Conservation (phyloP, 2,329 filamentous ascomycete species). For the Alternaria panax region DNA sequence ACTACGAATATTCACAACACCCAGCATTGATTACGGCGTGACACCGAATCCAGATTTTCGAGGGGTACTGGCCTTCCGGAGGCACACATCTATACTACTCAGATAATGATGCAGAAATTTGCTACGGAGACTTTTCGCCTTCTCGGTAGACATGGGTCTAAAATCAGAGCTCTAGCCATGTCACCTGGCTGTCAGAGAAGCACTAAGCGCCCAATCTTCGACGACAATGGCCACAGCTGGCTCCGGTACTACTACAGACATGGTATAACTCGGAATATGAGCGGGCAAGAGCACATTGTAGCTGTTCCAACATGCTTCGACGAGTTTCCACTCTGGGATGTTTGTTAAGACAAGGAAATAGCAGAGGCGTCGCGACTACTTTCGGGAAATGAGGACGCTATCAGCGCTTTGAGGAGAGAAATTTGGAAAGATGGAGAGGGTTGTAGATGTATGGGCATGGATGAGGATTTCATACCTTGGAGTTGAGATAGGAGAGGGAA, state of each 20-base stretch:
- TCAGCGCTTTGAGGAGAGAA: too few relatives aligned
- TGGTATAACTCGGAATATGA: background rate
- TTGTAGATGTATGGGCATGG: too few relatives aligned
- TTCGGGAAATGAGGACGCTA: too few relatives aligned
- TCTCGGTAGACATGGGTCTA: background rate
- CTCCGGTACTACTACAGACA: background rate
- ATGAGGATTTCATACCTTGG: too few relatives aligned
- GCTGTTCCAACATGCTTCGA: background rate
- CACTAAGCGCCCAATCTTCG: background rate
- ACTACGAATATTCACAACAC: background rate
- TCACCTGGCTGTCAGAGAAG: too few relatives aligned
- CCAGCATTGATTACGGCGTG: background rate
- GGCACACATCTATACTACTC: background rate
- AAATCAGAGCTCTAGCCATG: background rate
- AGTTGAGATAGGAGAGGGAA: too few relatives aligned
- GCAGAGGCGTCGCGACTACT: too few relatives aligned
- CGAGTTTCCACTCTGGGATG: too few relatives aligned
- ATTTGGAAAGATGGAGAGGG: too few relatives aligned
- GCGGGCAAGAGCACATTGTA: background rate
- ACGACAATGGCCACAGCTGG: background rate
- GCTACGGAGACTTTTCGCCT: background rate
- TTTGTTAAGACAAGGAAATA: too few relatives aligned
- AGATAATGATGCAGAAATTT: background rate
- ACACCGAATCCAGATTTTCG: background rate
- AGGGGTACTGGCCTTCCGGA: background rate